Evolutionary conservation across 768 basidiomycete species (phyloP).

Genomic region (Podaxis mareebaensis): DNA sequence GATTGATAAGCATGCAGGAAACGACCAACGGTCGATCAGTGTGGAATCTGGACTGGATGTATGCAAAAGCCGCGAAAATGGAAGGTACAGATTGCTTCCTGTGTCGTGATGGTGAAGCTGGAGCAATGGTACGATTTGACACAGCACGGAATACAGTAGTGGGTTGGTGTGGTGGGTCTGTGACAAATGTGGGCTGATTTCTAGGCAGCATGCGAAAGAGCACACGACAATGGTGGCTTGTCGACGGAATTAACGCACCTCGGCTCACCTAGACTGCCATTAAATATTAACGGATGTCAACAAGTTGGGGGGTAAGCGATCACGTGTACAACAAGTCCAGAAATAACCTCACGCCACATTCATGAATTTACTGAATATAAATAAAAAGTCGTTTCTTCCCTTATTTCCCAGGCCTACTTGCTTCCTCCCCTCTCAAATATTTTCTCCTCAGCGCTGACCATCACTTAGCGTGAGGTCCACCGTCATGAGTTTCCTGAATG

Average conservation of each 20-base stretch:
- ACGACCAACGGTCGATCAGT: no score
- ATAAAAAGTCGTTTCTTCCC: background rate
- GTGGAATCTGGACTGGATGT: no score
- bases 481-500: slow-evolving; percentile 48
- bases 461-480: background rate
- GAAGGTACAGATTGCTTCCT: no score
- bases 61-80: no score
- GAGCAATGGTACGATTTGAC: background rate
- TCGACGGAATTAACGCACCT: background rate
- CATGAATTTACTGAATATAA: slow-evolving; percentile 10
- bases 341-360: slow-evolving; percentile 15
- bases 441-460: background rate
- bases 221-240: background rate
- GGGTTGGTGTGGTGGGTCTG: background rate
- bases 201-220: background rate
- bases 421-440: background rate
- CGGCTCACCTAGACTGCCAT: no score
- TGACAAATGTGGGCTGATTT: background rate
- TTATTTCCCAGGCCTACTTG: background rate
- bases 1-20: no score
- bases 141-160: background rate
- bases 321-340: background rate
- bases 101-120: no score
- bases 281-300: no score
- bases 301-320: background rate